A percentile compares a stretch with the other conserved stretches of the same genome.
Conservation (phyloP, 495 filamentous ascomycete species). For the Penicillium paxilli region DNA sequence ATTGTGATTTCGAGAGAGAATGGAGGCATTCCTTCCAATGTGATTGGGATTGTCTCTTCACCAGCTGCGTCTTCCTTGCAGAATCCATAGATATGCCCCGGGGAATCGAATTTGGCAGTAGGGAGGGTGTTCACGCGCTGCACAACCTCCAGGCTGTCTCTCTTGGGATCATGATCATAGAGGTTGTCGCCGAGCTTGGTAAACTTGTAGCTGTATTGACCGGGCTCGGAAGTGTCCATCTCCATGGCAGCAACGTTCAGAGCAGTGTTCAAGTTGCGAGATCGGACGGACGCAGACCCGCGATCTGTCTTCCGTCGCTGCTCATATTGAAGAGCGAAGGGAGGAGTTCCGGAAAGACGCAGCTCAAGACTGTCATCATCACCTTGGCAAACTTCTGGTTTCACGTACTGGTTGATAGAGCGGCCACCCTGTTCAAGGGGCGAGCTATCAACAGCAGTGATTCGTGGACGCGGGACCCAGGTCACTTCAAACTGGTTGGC, state of each 20-base stretch:
- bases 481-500: slow-evolving; percentile 74
- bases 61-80: slow-evolving; percentile 80
- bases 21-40: slow-evolving; percentile 77
- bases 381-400: slow-evolving; percentile 88
- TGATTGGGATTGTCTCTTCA: slow-evolving; percentile 84
- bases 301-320: slow-evolving; percentile 64
- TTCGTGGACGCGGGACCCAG: slow-evolving; percentile 79
- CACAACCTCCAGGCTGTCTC: slow-evolving; percentile 62
- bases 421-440: slow-evolving; percentile 40
- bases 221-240: slow-evolving; percentile 81
- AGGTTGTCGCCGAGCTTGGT: slow-evolving; percentile 74
- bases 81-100: slow-evolving; percentile 93
- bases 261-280: slow-evolving; percentile 69
- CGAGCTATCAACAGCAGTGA: slow-evolving; percentile 64
- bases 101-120: slow-evolving; percentile 74
- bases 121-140: slow-evolving; percentile 84
- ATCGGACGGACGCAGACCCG: slow-evolving; percentile 58
- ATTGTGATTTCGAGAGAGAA: slow-evolving; percentile 89
- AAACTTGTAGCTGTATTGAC: slow-evolving; percentile 84
- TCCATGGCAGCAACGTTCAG: slow-evolving; percentile 70
- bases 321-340: slow-evolving; percentile 81
- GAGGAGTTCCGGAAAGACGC: slow-evolving; percentile 74
- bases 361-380: slow-evolving; percentile 88
- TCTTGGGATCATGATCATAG: slow-evolving; percentile 71
- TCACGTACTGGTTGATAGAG: slow-evolving; percentile 52